Evolutionary conservation across 2,329 filamentous ascomycete genomes (phyloP), one percentile per base, ranked within the genome.

Genomic region (Bipolaris zeicola): DNA sequence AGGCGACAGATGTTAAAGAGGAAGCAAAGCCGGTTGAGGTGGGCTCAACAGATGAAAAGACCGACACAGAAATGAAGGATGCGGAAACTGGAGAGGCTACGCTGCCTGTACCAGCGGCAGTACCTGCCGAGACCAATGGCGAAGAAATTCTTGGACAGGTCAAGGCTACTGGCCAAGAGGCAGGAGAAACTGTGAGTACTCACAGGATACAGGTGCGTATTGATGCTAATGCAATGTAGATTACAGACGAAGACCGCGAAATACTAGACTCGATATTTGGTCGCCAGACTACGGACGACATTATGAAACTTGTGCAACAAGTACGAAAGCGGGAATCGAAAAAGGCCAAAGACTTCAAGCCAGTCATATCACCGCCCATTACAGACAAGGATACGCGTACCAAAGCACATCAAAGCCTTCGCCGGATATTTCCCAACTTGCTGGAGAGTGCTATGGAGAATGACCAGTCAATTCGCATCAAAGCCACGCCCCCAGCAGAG

Each of bases 361-460:
- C 78, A 5, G 69, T 89, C 36, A 78, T 78, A 10, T 83, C 84
- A 1, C 75, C 80, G 6, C 77, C 81, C 3, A 84, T 90, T 37
- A 75, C 78, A 3, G 86, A 89, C 64, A 87, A 87, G 62, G 82
- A 83, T 16, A 71, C 81, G 52, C 85, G 88, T 6, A 87, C 86
- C 36, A 79, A 83, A 60, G 83, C 89, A 6, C 89, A 91, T 70
- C 79, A 85, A 62, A 79, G 81, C 7, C 80, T 96, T 43, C 90
- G 93, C 24, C 88, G 88, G 38, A 88, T 96, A 58, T 96, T 96
- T 75, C 80, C 81, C n/a, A 89, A 87, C 2, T 84, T 86, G 53
- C 82, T 96, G 48, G 91, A 96, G 55, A 96, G 91, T 1, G 81
- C 81, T 16, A 96, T 92, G 43, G 85, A 89, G 58, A 86, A 88